Base-by-base conservation (phyloP, 2,329 filamentous ascomycete genomes). In the Cadophora sp. region DNA sequence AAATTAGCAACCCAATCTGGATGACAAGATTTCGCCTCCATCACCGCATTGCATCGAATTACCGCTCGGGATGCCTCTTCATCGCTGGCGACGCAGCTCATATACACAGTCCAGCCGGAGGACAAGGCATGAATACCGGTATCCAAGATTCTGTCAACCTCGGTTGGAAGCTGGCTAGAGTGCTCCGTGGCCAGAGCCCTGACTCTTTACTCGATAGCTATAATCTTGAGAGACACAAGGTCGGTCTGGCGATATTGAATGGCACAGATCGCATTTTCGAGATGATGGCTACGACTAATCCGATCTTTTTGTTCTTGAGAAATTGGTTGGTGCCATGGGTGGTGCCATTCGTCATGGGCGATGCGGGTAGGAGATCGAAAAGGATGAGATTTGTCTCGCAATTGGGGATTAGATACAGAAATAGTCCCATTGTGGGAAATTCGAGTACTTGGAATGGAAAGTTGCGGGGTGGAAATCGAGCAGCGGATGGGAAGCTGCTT, bases 201-300 rank as follows among this genome's bases (percentile, higher is more conserved):
- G 75, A 81, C 11, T 71, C 76, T 0, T 76, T 87, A 1, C 78
- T 88, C 0, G 78, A 83, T 60, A 83, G 79, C 14, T 87, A 86
- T 72, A 79, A 83, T 62, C 70, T 73, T 2, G 85, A 87, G 73
- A 81, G 85, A 7, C 79, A 80, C 19, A 80, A 82, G 2, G 81
- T 86, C 46, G 84, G 84, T 0, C 69, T 77, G 9, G 78, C 77
- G 29, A 77, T 87, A 0, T 73, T 84, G 5, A 68, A 77, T 14
- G 79, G 78, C 1, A 84, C 83, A 0, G 83, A 85, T 68, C 72
- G 73, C 1, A 69, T 79, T 2, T 84, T 85, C 67, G 78, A 73
- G 31, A 75, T 77, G n/a, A 72, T 80, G 16, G 76, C 80, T 0
- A 79, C 78, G 1, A 75, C 75, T 14, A 81, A 77, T 65, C 76